Conservation (phyloP, 495 filamentous ascomycete species). For the Amniculicola lignicola region DNA sequence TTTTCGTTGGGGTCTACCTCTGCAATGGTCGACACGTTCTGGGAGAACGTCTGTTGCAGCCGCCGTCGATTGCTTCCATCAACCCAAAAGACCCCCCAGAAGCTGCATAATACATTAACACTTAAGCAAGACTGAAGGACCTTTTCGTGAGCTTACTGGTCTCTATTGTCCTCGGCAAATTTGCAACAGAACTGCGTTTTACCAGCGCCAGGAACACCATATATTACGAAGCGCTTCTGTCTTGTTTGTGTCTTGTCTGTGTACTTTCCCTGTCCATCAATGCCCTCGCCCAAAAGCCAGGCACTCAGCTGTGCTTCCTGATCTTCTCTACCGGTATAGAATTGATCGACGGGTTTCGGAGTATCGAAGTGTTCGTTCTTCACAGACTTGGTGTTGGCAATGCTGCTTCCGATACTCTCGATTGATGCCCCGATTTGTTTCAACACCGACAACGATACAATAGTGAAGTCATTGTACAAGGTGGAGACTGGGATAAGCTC, state of each 20-base stretch:
- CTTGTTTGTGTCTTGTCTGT: neutral
- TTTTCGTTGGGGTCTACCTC: constrained; percentile 31
- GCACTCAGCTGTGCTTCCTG: constrained; percentile 13
- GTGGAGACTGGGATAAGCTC: too few species aligned
- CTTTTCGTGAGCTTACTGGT: too few species aligned
- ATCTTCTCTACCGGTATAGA: constrained; percentile 37
- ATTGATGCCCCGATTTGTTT: constrained; percentile 10
- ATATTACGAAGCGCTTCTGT: constrained; percentile 31
- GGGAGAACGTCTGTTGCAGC: constrained; percentile 35
- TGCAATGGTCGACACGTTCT: constrained; percentile 34
- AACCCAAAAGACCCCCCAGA: constrained; percentile 49
- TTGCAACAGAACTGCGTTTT: constrained; percentile 46
- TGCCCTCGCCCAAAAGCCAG: too few species aligned
- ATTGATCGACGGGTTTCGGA: constrained; percentile 38
- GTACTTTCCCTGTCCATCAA: neutral
- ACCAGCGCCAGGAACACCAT: constrained; percentile 40
- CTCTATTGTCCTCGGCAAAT: constrained; percentile 40
- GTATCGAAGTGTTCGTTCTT: constrained; percentile 38
- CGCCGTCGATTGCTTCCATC: constrained; percentile 41
- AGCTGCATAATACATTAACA: too few species aligned
- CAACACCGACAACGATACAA: neutral
- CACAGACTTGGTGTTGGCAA: neutral
- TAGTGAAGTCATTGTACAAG: too few species aligned
- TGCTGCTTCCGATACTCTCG: constrained; percentile 1
- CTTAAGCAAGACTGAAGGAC: too few species aligned